Base-by-base conservation (phyloP, 176 grass and related monocot species). In the Oryza coarctata region DNA sequence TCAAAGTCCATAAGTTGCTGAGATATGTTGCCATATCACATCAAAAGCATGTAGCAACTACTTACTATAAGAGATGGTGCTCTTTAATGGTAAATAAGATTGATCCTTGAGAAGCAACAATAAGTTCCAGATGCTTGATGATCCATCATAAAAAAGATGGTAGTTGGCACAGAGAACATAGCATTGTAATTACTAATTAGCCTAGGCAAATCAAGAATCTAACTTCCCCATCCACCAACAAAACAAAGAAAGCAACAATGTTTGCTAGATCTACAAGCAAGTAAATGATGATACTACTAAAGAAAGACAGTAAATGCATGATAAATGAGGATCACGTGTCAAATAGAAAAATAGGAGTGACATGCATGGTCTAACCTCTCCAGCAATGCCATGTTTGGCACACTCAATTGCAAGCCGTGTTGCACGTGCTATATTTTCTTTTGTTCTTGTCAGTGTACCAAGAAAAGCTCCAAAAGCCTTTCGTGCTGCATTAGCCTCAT, bases 371-470 rank as follows among this genome's bases (percentile, higher is more conserved):
- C 90, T 72, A 91, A 98, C 96, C 96, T 98, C 96, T 77, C 90
- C 75, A 65, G 96, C 93, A 86, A 98, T 92, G 61, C 91, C 96
- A 86, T 91, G 86, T 78, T 95, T 98, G 63, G 90, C 93, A 82
- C 88, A 98, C 13, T 98, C 93, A 80, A 98, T 95, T 78, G 96
- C 96, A 86, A 98, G 87, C 36, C 90, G 91, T 14, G 96, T 98
- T 50, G 96, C 96, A 23, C 89, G 91, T 39, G 92, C 87, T 86
- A 98, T 98, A 86, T 87, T 95, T 28, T 98, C 96, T 86, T 98
- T 98, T 67, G 96, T 95, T 84, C 96, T 92, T 64, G 96, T 89
- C 38, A 98, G 57, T 20, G 80, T 91, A 74, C 82, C 71, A 61
- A 98, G 79, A 65, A 93, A 93, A 82, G 85, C 87, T 91, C 89